These are phyloP conservation scores for Torulaspora gathmanii DNA, from an alignment of 805 yeast genomes.

Conservation along the genomic window DNA sequence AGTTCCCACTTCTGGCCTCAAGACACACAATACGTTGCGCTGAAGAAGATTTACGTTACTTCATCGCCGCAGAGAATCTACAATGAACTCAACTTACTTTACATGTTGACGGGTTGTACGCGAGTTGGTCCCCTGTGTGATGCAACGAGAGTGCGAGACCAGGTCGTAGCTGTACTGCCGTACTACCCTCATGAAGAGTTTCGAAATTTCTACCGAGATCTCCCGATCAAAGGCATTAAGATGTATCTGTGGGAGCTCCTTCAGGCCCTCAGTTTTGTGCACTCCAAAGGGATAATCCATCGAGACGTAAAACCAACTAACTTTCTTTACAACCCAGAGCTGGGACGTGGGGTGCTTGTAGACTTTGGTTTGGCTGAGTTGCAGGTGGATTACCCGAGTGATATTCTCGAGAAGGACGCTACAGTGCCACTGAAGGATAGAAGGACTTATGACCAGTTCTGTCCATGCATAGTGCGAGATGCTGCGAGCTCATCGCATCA, in stretches of 20 bases:
- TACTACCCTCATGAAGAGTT: constrained; percentile 88
- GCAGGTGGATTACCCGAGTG: constrained; percentile 29
- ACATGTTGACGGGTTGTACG: constrained; percentile 59
- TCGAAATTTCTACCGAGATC: constrained; percentile 75
- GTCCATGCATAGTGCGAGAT: constrained; percentile 54
- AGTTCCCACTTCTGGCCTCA: constrained; percentile 34
- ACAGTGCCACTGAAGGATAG: constrained; percentile 16
- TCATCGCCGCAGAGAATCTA: constrained; percentile 88
- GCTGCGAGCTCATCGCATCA: constrained; percentile 6
- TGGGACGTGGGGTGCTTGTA: constrained; percentile 77
- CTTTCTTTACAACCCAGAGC: constrained; percentile 57
- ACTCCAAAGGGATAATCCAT: constrained; percentile 74
- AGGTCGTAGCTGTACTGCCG: constrained; percentile 88
- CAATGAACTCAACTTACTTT: constrained; percentile 78
- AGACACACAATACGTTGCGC: constrained; percentile 58
- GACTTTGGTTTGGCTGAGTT: constrained; percentile 91
- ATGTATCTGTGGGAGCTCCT: constrained; percentile 75
- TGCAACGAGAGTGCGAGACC: constrained; percentile 82
- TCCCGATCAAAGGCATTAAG: constrained; percentile 75
- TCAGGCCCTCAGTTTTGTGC: constrained; percentile 64
- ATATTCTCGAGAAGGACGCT: constrained; percentile 13
- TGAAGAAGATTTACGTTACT: constrained; percentile 90
- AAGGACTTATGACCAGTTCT: constrained; percentile 37
- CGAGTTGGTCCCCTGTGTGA: constrained; percentile 87
- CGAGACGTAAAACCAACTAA: constrained; percentile 89